Conservation (phyloP, 176 grass and related monocot species). For the Dactylis glomerata region DNA sequence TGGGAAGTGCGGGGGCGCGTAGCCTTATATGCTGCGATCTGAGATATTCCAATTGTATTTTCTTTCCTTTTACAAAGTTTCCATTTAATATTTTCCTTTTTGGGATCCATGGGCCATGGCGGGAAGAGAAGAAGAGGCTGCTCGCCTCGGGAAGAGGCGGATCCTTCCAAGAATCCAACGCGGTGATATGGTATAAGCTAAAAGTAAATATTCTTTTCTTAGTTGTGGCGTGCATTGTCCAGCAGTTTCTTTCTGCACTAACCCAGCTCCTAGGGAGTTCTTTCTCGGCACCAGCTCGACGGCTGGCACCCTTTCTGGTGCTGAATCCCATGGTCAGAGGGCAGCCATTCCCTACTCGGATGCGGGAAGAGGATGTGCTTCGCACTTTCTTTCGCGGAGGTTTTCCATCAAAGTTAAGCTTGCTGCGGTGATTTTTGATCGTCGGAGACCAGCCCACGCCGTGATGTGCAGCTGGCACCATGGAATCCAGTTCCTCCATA, state of each 20-base stretch:
- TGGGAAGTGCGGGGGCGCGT: conserved; percentile 3
- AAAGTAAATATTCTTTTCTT: conserved; percentile 13
- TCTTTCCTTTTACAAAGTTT: not conserved
- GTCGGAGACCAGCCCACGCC: too few species aligned
- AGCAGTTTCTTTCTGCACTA: not conserved
- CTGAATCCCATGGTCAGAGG: too few species aligned
- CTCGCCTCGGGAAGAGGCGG: not conserved
- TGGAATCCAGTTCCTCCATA: too few species aligned
- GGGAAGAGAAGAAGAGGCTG: not conserved
- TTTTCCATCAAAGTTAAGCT: too few species aligned
- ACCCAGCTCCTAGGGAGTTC: too few species aligned
- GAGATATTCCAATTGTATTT: conserved; percentile 1
- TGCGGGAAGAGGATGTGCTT: too few species aligned
- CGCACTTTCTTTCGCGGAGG: too few species aligned
- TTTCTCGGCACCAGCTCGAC: too few species aligned
- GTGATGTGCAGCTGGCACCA: too few species aligned
- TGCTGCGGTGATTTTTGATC: too few species aligned
- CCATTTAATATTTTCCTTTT: not conserved
- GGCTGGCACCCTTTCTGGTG: too few species aligned
- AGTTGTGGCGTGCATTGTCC: not conserved
- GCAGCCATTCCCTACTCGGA: too few species aligned
- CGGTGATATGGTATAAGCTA: not conserved
- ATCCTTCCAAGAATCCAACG: not conserved
- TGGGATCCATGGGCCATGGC: not conserved
- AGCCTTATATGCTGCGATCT: conserved; percentile 27